phyloP scores from a whole-genome alignment of 805 yeast species.

The Maudiozyma bulderi region DNA sequence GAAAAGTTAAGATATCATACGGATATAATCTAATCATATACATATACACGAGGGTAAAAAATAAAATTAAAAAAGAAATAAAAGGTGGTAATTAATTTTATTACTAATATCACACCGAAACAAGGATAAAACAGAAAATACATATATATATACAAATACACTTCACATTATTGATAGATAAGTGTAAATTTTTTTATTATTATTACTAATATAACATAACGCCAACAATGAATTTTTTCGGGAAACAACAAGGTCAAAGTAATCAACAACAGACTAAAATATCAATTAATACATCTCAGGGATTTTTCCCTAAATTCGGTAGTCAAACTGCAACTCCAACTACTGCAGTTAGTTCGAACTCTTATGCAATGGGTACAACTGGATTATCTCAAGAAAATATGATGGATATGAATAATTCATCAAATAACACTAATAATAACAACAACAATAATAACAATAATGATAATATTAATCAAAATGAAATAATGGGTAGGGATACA shows the following conservation, averaged over 20 bases:
- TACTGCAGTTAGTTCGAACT: slow-evolving; percentile 53
- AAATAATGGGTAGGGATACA: background rate
- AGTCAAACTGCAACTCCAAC: slow-evolving; percentile 52
- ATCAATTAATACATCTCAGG: slow-evolving; percentile 3
- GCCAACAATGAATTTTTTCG: slow-evolving; percentile 25
- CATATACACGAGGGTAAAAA: too few species aligned
- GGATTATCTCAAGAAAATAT: slow-evolving; percentile 22
- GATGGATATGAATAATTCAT: background rate
- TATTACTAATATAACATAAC: background rate
- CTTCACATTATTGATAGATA: too few species aligned
- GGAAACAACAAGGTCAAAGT: slow-evolving; percentile 7
- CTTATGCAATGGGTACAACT: slow-evolving; percentile 64
- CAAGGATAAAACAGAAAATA: too few species aligned
- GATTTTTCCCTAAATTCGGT: slow-evolving; percentile 29
- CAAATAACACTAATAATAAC: background rate
- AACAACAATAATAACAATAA: slow-evolving; percentile 14
- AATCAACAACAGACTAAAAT: slow-evolving; percentile 2
- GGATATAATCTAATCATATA: too few species aligned
- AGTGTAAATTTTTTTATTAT: too few species aligned
- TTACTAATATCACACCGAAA: too few species aligned
- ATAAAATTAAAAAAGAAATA: too few species aligned
- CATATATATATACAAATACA: too few species aligned
- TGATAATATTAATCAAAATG: background rate
- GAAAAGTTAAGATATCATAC: too few species aligned
- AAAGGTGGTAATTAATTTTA: too few species aligned